Conservation (phyloP, 108 stramenopile genomes). For the Chaetoceros muelleri region DNA sequence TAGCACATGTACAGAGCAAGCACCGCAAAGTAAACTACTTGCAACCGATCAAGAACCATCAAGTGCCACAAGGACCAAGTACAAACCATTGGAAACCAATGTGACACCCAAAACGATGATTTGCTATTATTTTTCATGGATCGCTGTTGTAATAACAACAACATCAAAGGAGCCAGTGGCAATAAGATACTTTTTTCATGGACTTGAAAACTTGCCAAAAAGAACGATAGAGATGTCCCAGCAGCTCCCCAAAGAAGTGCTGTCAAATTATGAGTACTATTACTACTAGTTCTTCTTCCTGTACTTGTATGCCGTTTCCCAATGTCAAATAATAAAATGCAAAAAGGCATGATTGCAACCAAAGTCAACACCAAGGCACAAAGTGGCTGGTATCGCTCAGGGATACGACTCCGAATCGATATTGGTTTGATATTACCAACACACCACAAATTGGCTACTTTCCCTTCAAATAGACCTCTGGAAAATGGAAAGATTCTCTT, state of each 20-base stretch:
- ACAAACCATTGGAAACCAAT: constrained; percentile 56
- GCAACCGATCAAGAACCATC: constrained; percentile 51
- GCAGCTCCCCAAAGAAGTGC: constrained; percentile 38
- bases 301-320: constrained; percentile 21
- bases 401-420: constrained; percentile 48
- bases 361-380: constrained; percentile 38
- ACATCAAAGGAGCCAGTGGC: constrained; percentile 62
- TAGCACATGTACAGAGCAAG: background rate
- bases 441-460: constrained; percentile 93
- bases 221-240: constrained; percentile 75
- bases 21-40: constrained; percentile 32
- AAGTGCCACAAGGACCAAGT: constrained; percentile 71
- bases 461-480: constrained; percentile 92
- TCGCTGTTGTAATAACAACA: constrained; percentile 42
- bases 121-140: too few species aligned
- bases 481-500: constrained; percentile 83
- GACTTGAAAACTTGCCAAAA: constrained; percentile 91
- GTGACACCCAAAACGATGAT: constrained; percentile 33
- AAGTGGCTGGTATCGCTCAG: constrained; percentile 31
- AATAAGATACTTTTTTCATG: constrained; percentile 92
- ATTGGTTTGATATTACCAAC: constrained; percentile 54
- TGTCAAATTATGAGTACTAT: constrained; percentile 17
- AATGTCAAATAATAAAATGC: constrained; percentile 21
- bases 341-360: constrained; percentile 35
- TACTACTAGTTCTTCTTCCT: constrained; percentile 10